Percentiles rank a stretch among this genome's conserved stretches.
Evolutionary conservation across 306 rosid species (phyloP).

Genomic region (Quercus parvula): DNA sequence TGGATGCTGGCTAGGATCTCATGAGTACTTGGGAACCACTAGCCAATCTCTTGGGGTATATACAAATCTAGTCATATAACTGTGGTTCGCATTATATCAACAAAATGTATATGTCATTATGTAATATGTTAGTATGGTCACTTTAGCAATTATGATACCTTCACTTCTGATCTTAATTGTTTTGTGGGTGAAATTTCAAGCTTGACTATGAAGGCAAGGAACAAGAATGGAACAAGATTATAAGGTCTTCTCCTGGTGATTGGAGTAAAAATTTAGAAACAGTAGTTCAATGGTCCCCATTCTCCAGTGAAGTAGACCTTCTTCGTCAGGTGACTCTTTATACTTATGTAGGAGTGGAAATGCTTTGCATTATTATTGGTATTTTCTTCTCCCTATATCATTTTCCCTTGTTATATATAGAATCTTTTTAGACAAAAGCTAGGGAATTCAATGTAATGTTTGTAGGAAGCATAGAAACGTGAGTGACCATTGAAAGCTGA

Average conservation of each 20-base stretch:
- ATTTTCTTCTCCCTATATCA: neutral
- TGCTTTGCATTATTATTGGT: neutral
- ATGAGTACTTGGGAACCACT: too few relatives aligned
- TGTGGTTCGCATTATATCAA: neutral
- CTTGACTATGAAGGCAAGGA: slow-evolving; percentile 75
- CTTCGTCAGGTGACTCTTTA: slow-evolving; percentile 50
- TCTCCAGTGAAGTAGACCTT: slow-evolving; percentile 71
- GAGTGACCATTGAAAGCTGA: neutral
- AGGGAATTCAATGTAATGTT: neutral
- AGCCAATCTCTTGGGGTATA: too few relatives aligned
- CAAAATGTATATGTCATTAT: neutral
- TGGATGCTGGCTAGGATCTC: too few relatives aligned
- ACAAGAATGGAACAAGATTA: slow-evolving; percentile 55
- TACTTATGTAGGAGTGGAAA: neutral
- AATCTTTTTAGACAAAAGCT: neutral
- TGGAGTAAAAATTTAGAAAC: slow-evolving; percentile 78
- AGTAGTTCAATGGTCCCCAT: slow-evolving; percentile 87
- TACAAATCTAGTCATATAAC: neutral
- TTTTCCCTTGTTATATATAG: neutral
- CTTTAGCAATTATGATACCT: neutral
- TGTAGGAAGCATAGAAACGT: neutral
- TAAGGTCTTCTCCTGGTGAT: slow-evolving; percentile 58
- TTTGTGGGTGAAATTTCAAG: slow-evolving; percentile 39
- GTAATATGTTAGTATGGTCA: neutral
- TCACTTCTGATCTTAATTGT: slow-evolving; percentile 29